Evolutionary conservation across 129 eudicot genomes (phyloP), one percentile per base, ranked within the genome.

Genomic region (Arctium minus): DNA sequence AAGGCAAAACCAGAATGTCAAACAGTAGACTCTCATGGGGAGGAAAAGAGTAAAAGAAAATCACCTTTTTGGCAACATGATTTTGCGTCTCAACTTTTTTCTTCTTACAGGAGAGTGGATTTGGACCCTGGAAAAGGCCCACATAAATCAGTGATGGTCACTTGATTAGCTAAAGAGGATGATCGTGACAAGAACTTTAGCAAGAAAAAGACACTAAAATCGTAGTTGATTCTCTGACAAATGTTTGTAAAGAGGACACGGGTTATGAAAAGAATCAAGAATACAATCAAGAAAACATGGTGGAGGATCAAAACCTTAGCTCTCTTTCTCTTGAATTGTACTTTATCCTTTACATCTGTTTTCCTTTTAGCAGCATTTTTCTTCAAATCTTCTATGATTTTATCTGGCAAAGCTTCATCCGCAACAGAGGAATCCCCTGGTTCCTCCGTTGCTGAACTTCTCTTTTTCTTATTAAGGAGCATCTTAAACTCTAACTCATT

Each of bases 101-200:
- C 90, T 91, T 89, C 88, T 88, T 91, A 82, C 97, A 89, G n/a
- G 99, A 93, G 17, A 93, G 92, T 56, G 97, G 97, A 76, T 95
- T 95, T 22, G 97, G 97, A 78, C 97, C 99, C 99, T 95, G 91
- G 53, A 86, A 80, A 77, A 72, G 31, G 44, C 35, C 68, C 46
- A 56, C 37, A 72, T 56, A 56, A 42, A 27, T 75, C 1, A 17
- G 33, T 11, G n/a, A 70, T 7, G 77, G 11, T 32, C 15, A 8
- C 4, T 53, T 67, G n/a, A 38, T 37, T 73, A 81, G 27, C 76
- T 15, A 70, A 53, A 81, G 32, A 18, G 5, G n/a, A 80, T 31
- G n/a, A 17, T 6, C n/a, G 65, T 53, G 62, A 70, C 35, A 39
- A 70, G 22, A 36, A 33, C 64, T 22, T 33, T 10, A 12, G 31